phyloP scores from a whole-genome alignment of 2,329 filamentous ascomycete species.

The Neonectria hederae region DNA sequence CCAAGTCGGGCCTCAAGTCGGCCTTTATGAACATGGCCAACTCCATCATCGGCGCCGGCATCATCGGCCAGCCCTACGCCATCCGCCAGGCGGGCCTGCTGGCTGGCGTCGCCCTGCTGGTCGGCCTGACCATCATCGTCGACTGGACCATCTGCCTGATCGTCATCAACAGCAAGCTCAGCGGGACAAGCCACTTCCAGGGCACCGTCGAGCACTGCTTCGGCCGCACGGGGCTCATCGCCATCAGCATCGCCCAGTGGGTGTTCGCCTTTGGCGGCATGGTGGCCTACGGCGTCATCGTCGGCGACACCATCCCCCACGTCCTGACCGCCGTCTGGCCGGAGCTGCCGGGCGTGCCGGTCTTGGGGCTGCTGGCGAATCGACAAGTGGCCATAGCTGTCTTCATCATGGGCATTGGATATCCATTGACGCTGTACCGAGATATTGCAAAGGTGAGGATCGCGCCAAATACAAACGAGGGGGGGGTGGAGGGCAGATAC shows the following conservation, averaged over 20 bases:
- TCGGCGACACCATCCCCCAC: slow-evolving; percentile 94
- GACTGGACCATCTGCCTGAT: slow-evolving; percentile 99
- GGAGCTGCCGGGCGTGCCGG: slow-evolving; percentile 73
- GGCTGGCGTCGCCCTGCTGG: slow-evolving; percentile 80
- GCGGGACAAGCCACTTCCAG: slow-evolving; percentile 93
- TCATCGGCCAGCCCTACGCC: slow-evolving; percentile 92
- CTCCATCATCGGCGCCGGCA: slow-evolving; percentile 86
- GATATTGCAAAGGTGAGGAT: slow-evolving; percentile 90
- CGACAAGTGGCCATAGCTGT: slow-evolving; percentile 87
- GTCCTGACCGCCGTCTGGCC: slow-evolving; percentile 88
- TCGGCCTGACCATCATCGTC: slow-evolving; percentile 82
- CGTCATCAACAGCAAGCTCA: slow-evolving; percentile 96
- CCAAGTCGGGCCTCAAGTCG: slow-evolving; percentile 84
- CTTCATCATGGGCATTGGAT: slow-evolving; percentile 86
- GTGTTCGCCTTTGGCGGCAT: slow-evolving; percentile 98
- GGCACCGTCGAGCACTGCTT: slow-evolving; percentile 97
- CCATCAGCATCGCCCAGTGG: slow-evolving; percentile 93
- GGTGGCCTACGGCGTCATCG: slow-evolving; percentile 97
- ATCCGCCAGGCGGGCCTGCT: slow-evolving; percentile 89
- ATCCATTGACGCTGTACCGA: slow-evolving; percentile 89
- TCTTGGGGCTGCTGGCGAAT: slow-evolving; percentile 84
- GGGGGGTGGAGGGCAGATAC: neutral
- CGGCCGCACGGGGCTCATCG: slow-evolving; percentile 85
- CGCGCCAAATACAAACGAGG: neutral
- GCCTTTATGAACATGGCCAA: slow-evolving; percentile 99